These are phyloP conservation scores for Erysimum cheiri DNA, from an alignment of 441 rosid genomes.

Conservation along the genomic window DNA sequence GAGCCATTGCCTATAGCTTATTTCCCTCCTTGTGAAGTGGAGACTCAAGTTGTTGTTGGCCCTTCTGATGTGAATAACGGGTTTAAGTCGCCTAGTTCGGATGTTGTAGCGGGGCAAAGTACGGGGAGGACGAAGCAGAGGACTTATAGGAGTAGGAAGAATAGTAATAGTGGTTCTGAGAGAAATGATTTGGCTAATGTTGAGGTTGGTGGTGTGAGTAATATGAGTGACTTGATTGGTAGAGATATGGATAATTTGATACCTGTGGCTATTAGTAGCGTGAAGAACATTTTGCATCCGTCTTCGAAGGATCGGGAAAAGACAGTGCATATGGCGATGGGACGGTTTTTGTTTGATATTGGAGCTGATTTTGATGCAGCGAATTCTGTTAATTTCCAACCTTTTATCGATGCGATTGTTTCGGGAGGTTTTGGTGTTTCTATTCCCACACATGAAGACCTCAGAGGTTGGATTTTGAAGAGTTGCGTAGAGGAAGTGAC, in stretches of 20 bases:
- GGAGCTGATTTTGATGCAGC: constrained; percentile 77
- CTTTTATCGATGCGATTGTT: constrained; percentile 66
- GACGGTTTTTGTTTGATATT: constrained; percentile 78
- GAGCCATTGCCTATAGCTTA: constrained; percentile 47
- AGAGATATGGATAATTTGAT: constrained; percentile 47
- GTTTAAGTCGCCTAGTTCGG: constrained; percentile 39
- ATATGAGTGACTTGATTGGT: constrained; percentile 30
- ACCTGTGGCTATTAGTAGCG: constrained; percentile 48
- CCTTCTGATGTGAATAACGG: constrained; percentile 50
- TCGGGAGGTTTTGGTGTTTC: constrained; percentile 55
- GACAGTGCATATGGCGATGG: constrained; percentile 58
- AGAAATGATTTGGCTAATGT: constrained; percentile 45
- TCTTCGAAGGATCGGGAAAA: constrained; percentile 46
- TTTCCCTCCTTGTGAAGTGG: constrained; percentile 49
- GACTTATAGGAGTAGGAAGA: constrained; percentile 51
- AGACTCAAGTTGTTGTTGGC: constrained; percentile 33
- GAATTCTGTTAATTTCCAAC: constrained; percentile 74
- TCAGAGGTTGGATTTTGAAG: constrained; percentile 76
- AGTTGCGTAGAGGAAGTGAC: constrained; percentile 73
- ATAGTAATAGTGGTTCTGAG: constrained; percentile 58
- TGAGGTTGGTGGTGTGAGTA: constrained; percentile 37
- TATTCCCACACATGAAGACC: constrained; percentile 65
- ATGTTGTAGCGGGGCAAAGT: constrained; percentile 41
- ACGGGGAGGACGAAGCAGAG: constrained; percentile 50
- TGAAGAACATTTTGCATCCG: constrained; percentile 40